These are phyloP conservation scores for Akebia trifoliata DNA, from an alignment of 164 flowering plant genomes.

Conservation along the genomic window DNA sequence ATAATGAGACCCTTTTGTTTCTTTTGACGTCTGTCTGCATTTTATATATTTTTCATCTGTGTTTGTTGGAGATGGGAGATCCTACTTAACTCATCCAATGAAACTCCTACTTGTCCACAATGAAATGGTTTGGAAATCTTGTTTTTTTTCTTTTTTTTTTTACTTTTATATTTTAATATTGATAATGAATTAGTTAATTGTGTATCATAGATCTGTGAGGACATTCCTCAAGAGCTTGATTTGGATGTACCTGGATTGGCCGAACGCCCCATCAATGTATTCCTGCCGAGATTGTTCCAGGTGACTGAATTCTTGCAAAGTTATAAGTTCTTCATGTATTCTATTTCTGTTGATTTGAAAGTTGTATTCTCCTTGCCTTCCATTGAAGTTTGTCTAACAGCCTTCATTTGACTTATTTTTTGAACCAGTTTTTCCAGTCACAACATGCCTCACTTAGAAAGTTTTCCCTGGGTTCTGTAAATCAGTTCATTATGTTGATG, in stretches of 20 bases:
- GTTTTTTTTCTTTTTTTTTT: background rate
- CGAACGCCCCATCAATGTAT: slow-evolving; percentile 83
- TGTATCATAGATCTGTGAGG: slow-evolving; percentile 81
- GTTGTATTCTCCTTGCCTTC: background rate
- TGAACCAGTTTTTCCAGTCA: slow-evolving; percentile 83
- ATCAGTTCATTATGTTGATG: slow-evolving; percentile 91
- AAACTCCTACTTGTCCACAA: too few species aligned
- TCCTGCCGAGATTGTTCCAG: slow-evolving; percentile 83
- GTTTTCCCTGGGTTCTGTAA: slow-evolving; percentile 81
- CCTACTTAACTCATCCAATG: too few species aligned
- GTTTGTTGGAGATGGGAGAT: too few species aligned
- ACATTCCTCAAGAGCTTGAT: slow-evolving; percentile 91
- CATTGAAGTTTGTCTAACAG: background rate
- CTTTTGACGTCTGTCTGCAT: too few species aligned
- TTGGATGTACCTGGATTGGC: slow-evolving; percentile 78
- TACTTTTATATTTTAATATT: slow-evolving; percentile 5
- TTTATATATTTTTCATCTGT: too few species aligned
- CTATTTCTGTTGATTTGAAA: slow-evolving; percentile 3
- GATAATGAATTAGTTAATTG: too few species aligned
- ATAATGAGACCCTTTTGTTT: background rate
- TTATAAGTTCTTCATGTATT: background rate
- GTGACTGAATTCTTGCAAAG: slow-evolving; percentile 26
- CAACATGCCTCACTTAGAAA: slow-evolving; percentile 80
- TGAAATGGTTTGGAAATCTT: background rate
- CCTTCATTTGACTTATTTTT: slow-evolving; percentile 1